A percentile compares a stretch with the other conserved stretches of the same genome.
These are phyloP conservation scores for Pestalotiopsis sp. DNA, from an alignment of 2,329 filamentous ascomycete genomes.

Conservation along the genomic window DNA sequence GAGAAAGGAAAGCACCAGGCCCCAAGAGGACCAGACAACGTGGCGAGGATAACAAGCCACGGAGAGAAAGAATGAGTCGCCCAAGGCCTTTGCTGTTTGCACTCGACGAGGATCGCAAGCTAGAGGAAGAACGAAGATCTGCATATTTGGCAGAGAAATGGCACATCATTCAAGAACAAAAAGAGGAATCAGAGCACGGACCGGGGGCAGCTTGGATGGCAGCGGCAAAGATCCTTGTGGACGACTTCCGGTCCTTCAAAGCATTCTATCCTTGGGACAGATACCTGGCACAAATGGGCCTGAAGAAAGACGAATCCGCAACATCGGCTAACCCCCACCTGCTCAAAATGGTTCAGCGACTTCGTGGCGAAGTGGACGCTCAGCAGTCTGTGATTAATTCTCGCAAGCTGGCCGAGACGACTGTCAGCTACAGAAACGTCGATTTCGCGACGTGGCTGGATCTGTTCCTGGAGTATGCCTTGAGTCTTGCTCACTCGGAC, in stretches of 20 bases:
- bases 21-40: slow-evolving; percentile 3
- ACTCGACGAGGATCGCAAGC: slow-evolving; percentile 26
- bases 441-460: slow-evolving; percentile 85
- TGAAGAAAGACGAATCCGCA: slow-evolving; percentile 34
- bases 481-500: slow-evolving; percentile 69
- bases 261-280: slow-evolving; percentile 68
- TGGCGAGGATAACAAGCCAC: neutral
- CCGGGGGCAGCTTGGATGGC: slow-evolving; percentile 56
- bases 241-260: slow-evolving; percentile 64
- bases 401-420: slow-evolving; percentile 24
- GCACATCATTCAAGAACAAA: slow-evolving; percentile 37
- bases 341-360: slow-evolving; percentile 55
- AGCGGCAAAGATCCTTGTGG: slow-evolving; percentile 58
- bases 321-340: slow-evolving; percentile 41
- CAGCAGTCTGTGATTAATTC: slow-evolving; percentile 12
- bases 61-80: slow-evolving; percentile 11
- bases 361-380: slow-evolving; percentile 44
- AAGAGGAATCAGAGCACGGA: slow-evolving; percentile 34
- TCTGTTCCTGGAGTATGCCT: slow-evolving; percentile 83
- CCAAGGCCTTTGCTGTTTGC: slow-evolving; percentile 31
- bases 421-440: slow-evolving; percentile 63
- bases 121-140: slow-evolving; percentile 31
- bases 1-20: neutral
- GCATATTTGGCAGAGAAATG: slow-evolving; percentile 34
- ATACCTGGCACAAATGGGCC: slow-evolving; percentile 58